These are phyloP conservation scores for Monilinia aucupariae DNA, from an alignment of 2,329 filamentous ascomycete species.

Conservation along the genomic window DNA sequence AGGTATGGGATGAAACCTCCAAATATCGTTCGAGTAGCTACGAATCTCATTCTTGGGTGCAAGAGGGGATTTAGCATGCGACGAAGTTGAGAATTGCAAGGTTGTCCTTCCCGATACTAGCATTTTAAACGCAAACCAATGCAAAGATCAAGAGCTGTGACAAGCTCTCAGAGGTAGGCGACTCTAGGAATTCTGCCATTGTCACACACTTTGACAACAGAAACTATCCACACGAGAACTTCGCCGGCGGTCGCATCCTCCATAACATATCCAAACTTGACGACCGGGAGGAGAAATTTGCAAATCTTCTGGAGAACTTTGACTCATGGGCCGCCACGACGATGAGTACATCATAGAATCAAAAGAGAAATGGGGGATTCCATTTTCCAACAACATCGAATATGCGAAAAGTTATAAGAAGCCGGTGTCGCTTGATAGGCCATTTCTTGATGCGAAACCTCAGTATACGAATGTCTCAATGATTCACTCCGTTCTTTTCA, in stretches of 20 bases:
- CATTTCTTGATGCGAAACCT: not conserved
- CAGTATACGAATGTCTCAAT: not conserved
- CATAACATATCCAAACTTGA: not conserved
- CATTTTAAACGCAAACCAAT: not conserved
- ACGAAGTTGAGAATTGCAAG: slow-evolving; percentile 22
- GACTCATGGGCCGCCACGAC: not conserved
- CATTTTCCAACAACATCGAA: not conserved
- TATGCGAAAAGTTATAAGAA: not conserved
- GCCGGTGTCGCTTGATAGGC: not conserved
- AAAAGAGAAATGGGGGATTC: not conserved
- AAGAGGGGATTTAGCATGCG: slow-evolving; percentile 20
- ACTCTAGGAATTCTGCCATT: slow-evolving; percentile 25
- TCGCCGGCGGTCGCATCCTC: not conserved
- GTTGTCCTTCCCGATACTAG: not conserved
- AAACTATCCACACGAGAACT: not conserved
- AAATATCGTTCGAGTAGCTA: not conserved
- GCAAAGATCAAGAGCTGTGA: not conserved
- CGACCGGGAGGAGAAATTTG: not conserved
- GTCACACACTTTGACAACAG: slow-evolving; percentile 35
- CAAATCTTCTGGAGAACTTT: not conserved
- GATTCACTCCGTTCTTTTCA: too few species aligned
- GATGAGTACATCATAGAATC: not conserved
- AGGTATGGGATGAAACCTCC: slow-evolving; percentile 13
- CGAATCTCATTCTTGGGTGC: slow-evolving; percentile 22
- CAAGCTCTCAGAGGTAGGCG: slow-evolving; percentile 1